These are phyloP conservation scores for Mycosarcoma mackinlayi DNA, from an alignment of 1,284 basidiomycete species.

Conservation along the genomic window DNA sequence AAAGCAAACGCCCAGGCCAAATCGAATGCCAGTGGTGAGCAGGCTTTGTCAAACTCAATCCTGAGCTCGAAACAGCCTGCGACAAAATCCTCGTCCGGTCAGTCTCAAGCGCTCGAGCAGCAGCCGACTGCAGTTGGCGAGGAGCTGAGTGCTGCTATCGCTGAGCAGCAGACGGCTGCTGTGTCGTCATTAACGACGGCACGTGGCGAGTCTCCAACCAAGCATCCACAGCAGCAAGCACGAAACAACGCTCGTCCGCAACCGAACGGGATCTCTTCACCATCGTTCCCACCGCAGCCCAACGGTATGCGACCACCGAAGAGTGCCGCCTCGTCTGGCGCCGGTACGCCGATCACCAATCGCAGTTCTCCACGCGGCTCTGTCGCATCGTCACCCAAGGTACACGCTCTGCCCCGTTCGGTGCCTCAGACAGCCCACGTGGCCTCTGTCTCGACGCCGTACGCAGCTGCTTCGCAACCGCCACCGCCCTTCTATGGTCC, in stretches of 20 bases:
- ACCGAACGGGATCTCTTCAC: slow-evolving; percentile 4
- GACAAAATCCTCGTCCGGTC: too few species aligned
- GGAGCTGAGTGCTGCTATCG: slow-evolving; percentile 1
- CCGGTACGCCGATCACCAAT: slow-evolving; percentile 14
- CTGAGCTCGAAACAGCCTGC: background rate
- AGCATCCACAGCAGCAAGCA: slow-evolving; percentile 7
- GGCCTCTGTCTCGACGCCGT: background rate
- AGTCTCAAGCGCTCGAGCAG: slow-evolving; percentile 5
- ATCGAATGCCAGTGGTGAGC: background rate
- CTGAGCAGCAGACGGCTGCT: slow-evolving; percentile 1
- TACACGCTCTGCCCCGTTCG: slow-evolving; percentile 9
- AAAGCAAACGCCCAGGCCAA: background rate
- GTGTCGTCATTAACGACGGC: background rate
- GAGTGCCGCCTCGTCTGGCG: slow-evolving; percentile 9
- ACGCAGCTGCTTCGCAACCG: background rate
- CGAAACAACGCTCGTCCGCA: slow-evolving; percentile 7
- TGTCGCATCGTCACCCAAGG: slow-evolving; percentile 16
- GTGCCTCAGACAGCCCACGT: background rate
- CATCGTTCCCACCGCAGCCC: slow-evolving; percentile 1
- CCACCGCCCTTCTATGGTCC: slow-evolving; percentile 13
- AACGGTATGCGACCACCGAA: slow-evolving; percentile 3
- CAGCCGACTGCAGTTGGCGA: background rate
- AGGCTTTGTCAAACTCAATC: background rate
- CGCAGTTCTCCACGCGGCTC: slow-evolving; percentile 22
- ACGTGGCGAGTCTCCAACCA: background rate